phyloP scores from a whole-genome alignment of 164 flowering plant species.

The Aristolochia contorta region DNA sequence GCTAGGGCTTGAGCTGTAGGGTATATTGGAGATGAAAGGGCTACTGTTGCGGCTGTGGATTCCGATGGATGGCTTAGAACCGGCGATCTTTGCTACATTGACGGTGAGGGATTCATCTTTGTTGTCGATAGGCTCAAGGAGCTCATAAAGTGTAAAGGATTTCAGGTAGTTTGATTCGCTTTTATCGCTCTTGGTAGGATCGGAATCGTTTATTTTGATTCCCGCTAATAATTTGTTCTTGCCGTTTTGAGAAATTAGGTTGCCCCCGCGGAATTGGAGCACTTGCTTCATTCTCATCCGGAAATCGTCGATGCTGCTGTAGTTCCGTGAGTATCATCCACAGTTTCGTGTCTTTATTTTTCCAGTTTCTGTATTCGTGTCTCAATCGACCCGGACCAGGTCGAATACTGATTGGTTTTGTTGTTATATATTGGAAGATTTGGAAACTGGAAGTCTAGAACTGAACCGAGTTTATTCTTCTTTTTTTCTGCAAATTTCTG shows the following conservation, averaged over 20 bases:
- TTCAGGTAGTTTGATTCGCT: slow-evolving; percentile 26
- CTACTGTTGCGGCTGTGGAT: slow-evolving; percentile 25
- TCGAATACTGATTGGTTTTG: too few relatives aligned
- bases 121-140: slow-evolving; percentile 58
- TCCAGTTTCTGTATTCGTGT: too few relatives aligned
- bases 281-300: slow-evolving; percentile 59
- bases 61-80: slow-evolving; percentile 56
- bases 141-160: slow-evolving; percentile 56
- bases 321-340: slow-evolving; percentile 45
- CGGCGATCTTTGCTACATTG: slow-evolving; percentile 57
- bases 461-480: too few relatives aligned
- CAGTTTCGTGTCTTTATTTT: neutral
- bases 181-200: too few relatives aligned
- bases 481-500: too few relatives aligned
- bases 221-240: too few relatives aligned
- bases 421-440: too few relatives aligned
- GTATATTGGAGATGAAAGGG: slow-evolving; percentile 30
- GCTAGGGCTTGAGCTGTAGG: too few relatives aligned
- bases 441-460: too few relatives aligned
- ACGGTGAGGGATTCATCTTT: slow-evolving; percentile 40
- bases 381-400: too few relatives aligned
- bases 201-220: too few relatives aligned
- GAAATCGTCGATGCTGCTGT: slow-evolving; percentile 83
- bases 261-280: slow-evolving; percentile 91
- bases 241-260: too few relatives aligned